phyloP scores from a whole-genome alignment of 768 basidiomycete genomes.

The Crassisporium funariophilum region DNA sequence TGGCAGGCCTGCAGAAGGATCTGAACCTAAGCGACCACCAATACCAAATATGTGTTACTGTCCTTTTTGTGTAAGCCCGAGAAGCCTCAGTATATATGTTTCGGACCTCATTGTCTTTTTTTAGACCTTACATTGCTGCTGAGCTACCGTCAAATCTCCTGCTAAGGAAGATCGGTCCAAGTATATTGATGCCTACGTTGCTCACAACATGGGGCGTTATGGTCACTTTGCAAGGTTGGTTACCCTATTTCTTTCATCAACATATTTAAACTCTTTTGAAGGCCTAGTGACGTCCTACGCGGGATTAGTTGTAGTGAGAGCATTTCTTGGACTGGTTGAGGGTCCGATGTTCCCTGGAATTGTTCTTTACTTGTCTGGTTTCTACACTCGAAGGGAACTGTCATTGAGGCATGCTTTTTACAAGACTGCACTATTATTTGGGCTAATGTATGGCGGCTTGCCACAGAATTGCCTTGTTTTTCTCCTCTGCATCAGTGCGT shows the following conservation, averaged over 20 bases:
- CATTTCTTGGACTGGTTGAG: conserved; percentile 55
- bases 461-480: conserved; percentile 43
- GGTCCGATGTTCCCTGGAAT: conserved; percentile 46
- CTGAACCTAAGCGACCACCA: conserved; percentile 40
- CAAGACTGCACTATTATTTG: no score
- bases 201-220: conserved; percentile 54
- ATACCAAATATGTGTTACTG: conserved; percentile 38
- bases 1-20: conserved; percentile 50
- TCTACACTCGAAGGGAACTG: conserved; percentile 33
- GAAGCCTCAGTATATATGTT: background rate
- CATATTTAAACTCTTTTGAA: conserved; percentile 11
- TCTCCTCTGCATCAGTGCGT: conserved; percentile 36
- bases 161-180: conserved; percentile 46
- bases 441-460: no score
- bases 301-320: conserved; percentile 51
- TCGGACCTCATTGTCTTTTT: background rate
- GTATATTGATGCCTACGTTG: conserved; percentile 48
- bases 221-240: conserved; percentile 39
- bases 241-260: background rate
- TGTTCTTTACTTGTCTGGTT: conserved; percentile 43
- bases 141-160: conserved; percentile 53
- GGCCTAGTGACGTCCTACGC: conserved; percentile 48
- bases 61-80: conserved; percentile 32
- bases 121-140: conserved; percentile 44
- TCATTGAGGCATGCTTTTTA: conserved; percentile 5